These are phyloP conservation scores for Nymphaea colorata DNA, from an alignment of 164 flowering plant genomes.

Conservation along the genomic window DNA sequence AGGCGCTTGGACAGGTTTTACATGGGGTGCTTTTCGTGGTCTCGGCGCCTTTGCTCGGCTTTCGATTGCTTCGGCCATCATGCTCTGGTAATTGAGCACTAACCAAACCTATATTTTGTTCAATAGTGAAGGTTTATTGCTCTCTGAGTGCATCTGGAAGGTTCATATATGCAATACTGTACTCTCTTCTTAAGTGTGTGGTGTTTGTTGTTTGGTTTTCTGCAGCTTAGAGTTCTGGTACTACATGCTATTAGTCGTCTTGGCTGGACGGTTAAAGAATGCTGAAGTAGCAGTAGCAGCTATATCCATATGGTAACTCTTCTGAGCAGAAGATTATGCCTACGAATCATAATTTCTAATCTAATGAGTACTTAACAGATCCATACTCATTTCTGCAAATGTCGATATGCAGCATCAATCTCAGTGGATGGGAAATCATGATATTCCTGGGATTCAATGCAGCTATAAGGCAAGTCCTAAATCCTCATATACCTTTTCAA, in stretches of 20 bases:
- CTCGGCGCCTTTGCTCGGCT: slow-evolving; percentile 45
- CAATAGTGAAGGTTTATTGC: too few relatives aligned
- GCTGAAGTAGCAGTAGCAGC: slow-evolving; percentile 33
- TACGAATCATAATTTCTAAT: background rate
- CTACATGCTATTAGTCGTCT: slow-evolving; percentile 24
- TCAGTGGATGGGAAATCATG: slow-evolving; percentile 30
- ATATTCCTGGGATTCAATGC: slow-evolving; percentile 31
- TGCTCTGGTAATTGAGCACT: slow-evolving; percentile 37
- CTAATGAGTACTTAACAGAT: background rate
- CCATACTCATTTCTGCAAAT: background rate
- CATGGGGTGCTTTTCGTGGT: slow-evolving; percentile 35
- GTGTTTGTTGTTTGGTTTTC: background rate
- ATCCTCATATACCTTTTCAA: background rate
- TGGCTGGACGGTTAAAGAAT: slow-evolving; percentile 28
- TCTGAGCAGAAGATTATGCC: background rate
- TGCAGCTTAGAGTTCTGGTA: slow-evolving; percentile 38
- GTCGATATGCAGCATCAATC: slow-evolving; percentile 21
- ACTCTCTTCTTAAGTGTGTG: too few relatives aligned
- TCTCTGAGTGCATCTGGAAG: too few relatives aligned
- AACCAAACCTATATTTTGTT: background rate
- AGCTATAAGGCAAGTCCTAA: slow-evolving; percentile 25
- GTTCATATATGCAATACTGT: too few relatives aligned
- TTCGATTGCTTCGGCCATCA: slow-evolving; percentile 51
- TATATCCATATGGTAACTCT: slow-evolving; percentile 29
- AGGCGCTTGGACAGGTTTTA: slow-evolving; percentile 16